Conservation (phyloP, 1,284 basidiomycete genomes). For the Melampsora americana region DNA sequence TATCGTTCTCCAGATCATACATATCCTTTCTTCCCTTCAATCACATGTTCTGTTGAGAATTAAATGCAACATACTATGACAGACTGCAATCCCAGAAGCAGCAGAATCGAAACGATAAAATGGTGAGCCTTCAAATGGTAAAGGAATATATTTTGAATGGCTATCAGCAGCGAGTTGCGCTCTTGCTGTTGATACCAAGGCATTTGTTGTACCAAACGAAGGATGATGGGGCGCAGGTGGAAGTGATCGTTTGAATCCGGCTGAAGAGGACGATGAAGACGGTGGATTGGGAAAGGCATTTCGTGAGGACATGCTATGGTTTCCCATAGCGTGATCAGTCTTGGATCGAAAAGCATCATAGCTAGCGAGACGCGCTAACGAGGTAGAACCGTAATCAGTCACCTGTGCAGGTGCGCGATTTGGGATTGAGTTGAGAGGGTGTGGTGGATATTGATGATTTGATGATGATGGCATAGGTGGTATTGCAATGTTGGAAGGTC, state of each 20-base stretch:
- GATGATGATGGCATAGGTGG: conserved; percentile 11
- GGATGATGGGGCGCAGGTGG: not conserved
- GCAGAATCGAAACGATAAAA: conserved; percentile 39
- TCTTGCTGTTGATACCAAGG: not conserved
- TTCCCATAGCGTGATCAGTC: conserved; percentile 25
- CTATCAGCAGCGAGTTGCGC: not conserved
- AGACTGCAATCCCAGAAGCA: conserved; percentile 22
- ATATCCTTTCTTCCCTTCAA: no score
- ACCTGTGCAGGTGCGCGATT: conserved; percentile 16
- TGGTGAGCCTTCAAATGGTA: conserved; percentile 22
- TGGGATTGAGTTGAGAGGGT: not conserved
- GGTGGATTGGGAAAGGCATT: not conserved
- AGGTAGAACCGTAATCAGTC: conserved; percentile 14
- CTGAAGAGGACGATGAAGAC: not conserved
- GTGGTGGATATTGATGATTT: not conserved
- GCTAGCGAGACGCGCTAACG: conserved; percentile 14
- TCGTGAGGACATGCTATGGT: conserved; percentile 7
- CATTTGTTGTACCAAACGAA: conserved; percentile 4
- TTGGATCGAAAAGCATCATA: conserved; percentile 7
- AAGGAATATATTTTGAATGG: not conserved
- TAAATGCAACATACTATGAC: conserved; percentile 16
- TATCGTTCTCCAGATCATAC: no score
- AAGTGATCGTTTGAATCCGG: not conserved
- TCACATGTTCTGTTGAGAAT: not conserved
- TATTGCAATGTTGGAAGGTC: no score